Evolutionary conservation across 257 asterid genomes (phyloP).

Genomic region (Solanum appendiculatum): DNA sequence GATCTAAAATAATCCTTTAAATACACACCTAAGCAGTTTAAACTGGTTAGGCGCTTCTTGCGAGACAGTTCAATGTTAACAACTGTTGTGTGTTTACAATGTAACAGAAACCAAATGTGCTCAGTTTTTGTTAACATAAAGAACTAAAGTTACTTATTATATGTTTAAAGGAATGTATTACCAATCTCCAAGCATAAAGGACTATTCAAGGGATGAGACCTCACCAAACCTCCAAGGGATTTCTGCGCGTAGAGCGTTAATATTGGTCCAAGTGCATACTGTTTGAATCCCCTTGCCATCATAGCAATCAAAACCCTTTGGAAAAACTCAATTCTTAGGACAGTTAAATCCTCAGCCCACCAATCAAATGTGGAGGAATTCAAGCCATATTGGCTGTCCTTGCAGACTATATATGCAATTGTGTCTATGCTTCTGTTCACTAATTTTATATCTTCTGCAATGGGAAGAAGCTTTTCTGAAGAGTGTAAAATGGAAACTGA

Average conservation of each 20-base stretch:
- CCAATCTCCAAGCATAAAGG: not conserved
- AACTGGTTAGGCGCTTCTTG: too few relatives aligned
- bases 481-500: conserved; percentile 62
- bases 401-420: conserved; percentile 53
- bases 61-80: too few relatives aligned
- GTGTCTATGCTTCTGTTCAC: conserved; percentile 68
- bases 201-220: conserved; percentile 21
- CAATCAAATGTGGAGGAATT: conserved; percentile 36
- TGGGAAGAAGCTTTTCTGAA: conserved; percentile 47
- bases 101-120: not conserved
- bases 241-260: conserved; percentile 79
- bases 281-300: conserved; percentile 73
- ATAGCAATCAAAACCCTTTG: conserved; percentile 69
- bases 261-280: conserved; percentile 61
- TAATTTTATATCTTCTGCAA: conserved; percentile 63
- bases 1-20: not conserved
- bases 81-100: not conserved
- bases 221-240: conserved; percentile 89
- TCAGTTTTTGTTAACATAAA: not conserved
- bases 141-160: not conserved
- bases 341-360: conserved; percentile 82
- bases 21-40: not conserved
- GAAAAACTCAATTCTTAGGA: conserved; percentile 63
- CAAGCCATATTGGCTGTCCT: conserved; percentile 42
- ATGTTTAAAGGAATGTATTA: not conserved